A percentile compares a stretch with the other conserved stretches of the same genome.
phyloP scores from a whole-genome alignment of 2,329 filamentous ascomycete genomes.

The Hymenoscyphus fructigenus region DNA sequence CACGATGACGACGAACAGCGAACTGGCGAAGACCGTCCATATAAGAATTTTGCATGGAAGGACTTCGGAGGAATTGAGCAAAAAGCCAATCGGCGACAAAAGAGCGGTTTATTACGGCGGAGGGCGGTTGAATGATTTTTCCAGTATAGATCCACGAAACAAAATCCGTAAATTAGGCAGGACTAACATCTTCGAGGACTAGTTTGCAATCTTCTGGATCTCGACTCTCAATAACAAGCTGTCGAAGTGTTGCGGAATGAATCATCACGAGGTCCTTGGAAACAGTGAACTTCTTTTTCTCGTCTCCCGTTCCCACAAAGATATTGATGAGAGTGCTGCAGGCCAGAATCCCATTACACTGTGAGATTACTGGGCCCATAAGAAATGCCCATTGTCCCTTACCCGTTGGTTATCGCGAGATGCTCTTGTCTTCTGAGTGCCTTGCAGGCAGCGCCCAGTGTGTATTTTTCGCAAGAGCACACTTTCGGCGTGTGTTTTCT shows the following conservation, averaged over 20 bases:
- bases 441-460: too few species aligned
- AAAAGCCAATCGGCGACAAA: not conserved
- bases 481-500: not conserved
- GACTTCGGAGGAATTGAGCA: not conserved
- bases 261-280: not conserved
- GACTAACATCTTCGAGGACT: not conserved
- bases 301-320: too few species aligned
- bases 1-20: not conserved
- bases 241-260: not conserved
- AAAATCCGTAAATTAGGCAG: not conserved
- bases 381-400: not conserved
- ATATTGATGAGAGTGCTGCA: too few species aligned
- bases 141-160: not conserved
- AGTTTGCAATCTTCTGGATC: not conserved
- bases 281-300: too few species aligned
- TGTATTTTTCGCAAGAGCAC: too few species aligned
- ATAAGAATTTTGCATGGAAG: not conserved
- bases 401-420: not conserved
- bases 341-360: not conserved
- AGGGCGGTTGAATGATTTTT: not conserved
- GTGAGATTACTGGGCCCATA: not conserved
- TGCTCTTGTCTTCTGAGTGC: not conserved
- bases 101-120: not conserved
- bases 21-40: not conserved
- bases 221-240: not conserved